These are phyloP conservation scores for Colletotrichum magnum DNA, from an alignment of 2,329 filamentous ascomycete genomes.

Conservation along the genomic window DNA sequence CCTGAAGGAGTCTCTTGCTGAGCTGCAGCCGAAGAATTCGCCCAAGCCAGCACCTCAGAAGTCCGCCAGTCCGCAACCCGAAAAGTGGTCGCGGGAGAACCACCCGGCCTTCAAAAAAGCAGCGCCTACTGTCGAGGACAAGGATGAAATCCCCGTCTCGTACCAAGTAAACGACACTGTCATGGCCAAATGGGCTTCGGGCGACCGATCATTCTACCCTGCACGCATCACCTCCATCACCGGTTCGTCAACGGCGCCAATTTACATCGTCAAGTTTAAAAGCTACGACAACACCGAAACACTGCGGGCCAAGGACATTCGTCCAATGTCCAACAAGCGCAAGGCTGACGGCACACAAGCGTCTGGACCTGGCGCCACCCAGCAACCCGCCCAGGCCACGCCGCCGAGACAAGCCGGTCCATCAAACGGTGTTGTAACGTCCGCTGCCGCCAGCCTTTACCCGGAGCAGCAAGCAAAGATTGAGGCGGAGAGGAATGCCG, in stretches of 20 bases:
- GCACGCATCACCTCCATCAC: constrained; percentile 95
- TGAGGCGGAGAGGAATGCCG: constrained; percentile 73
- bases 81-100: constrained; percentile 86
- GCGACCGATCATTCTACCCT: constrained; percentile 91
- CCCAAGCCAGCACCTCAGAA: constrained; percentile 57
- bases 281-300: constrained; percentile 90
- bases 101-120: constrained; percentile 81
- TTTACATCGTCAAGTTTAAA: constrained; percentile 97
- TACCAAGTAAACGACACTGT: constrained; percentile 93
- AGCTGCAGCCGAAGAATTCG: constrained; percentile 75
- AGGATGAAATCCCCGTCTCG: constrained; percentile 67
- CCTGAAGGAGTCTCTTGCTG: constrained; percentile 84
- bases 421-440: constrained; percentile 64
- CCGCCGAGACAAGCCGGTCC: constrained; percentile 51
- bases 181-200: constrained; percentile 90
- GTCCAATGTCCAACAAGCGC: constrained; percentile 84
- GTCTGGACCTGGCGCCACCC: constrained; percentile 53
- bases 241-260: constrained; percentile 88
- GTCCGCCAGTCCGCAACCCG: constrained; percentile 69
- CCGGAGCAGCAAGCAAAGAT: constrained; percentile 65
- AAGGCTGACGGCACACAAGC: constrained; percentile 85
- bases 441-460: constrained; percentile 71
- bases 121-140: constrained; percentile 59
- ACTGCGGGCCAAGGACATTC: constrained; percentile 84
- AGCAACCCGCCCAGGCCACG: constrained; percentile 58